Base-by-base conservation (phyloP, 2,329 filamentous ascomycete species). In the Colletotrichum brevisporum region DNA sequence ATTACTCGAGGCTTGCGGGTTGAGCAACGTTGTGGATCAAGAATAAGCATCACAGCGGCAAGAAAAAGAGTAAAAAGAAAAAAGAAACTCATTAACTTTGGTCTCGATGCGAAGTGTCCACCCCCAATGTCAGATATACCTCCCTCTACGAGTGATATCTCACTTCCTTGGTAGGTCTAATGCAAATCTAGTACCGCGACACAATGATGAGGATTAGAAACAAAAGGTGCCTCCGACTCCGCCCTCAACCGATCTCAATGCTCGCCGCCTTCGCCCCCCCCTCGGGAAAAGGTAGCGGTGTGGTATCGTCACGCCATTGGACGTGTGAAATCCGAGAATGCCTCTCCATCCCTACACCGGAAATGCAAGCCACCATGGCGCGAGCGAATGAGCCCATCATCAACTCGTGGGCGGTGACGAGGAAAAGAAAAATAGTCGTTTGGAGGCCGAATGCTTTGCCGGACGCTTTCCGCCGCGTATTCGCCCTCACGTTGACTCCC, bases 211-310 rank as follows among this genome's bases (percentile, higher is more conserved):
- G 13, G 16, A 62, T 51, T 6, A 24, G 45, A 61, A 56, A 51
- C 39, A 50, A 54, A 39, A 45, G 36, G 27, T 55, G 51, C 56
- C 51, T 15, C 51, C 51, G 27, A 67, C 56, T 36, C 51, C 51
- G 26, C 45, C 55, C 54, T 60, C 54, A 45, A 68, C 48, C 50
- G 16, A 41, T 41, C 24, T 27, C 51, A 36, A 60, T 67, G 31
- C 73, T 26, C 73, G 72, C 52, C 69, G 69, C 60, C 24, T 24
- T 60, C 55, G 54, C 71, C 62, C 10, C 72, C 72, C 72, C 27
- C 26, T 31, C 67, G 18, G 21, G 50, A n/a, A 66, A 45, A 36
- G 52, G 26, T 39, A 67, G 52, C 67, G 51, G 55, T 51, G 31
- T 69, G 62, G 67, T 67, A 69, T 69, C 67, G 50, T 61, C 62